Percentiles rank a stretch among this genome's conserved stretches.
These are phyloP conservation scores for Penicillium robsamsonii DNA, from an alignment of 495 filamentous ascomycete species.

Conservation along the genomic window DNA sequence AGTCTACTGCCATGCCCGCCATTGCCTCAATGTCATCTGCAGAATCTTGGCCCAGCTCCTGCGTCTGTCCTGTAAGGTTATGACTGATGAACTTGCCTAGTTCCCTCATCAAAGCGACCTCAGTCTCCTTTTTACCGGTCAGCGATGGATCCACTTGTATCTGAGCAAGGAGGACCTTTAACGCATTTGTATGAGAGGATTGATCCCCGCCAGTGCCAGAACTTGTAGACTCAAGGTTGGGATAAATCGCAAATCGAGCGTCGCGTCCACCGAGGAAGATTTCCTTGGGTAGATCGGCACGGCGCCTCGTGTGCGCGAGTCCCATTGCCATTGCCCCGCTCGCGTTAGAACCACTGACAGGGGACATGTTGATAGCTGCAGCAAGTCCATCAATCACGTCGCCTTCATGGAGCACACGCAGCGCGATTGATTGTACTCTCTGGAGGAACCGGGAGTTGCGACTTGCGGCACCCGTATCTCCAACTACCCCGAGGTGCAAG, in stretches of 20 bases:
- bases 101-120: not conserved
- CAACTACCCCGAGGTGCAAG: slow-evolving; percentile 7
- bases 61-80: slow-evolving; percentile 4
- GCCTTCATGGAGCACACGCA: slow-evolving; percentile 4
- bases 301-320: slow-evolving; percentile 2
- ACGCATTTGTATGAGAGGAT: not conserved
- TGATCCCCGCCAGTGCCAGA: not conserved
- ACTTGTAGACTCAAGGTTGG: slow-evolving; percentile 2
- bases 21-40: slow-evolving; percentile 27
- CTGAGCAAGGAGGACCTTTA: not conserved
- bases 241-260: slow-evolving; percentile 4
- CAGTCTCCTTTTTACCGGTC: not conserved
- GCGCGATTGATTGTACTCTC: slow-evolving; percentile 7
- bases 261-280: slow-evolving; percentile 5
- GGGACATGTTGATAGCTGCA: slow-evolving; percentile 1
- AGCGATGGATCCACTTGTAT: slow-evolving; percentile 4
- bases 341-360: not conserved
- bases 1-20: slow-evolving; percentile 39
- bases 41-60: not conserved
- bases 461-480: slow-evolving; percentile 6
- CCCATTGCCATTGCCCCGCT: not conserved
- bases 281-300: not conserved
- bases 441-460: slow-evolving; percentile 5
- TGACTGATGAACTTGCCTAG: slow-evolving; percentile 1
- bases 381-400: slow-evolving; percentile 8